A percentile compares a stretch with the other conserved stretches of the same genome.
Conservation (phyloP, 176 grass and related monocot genomes). For the Juncus inflexus region DNA sequence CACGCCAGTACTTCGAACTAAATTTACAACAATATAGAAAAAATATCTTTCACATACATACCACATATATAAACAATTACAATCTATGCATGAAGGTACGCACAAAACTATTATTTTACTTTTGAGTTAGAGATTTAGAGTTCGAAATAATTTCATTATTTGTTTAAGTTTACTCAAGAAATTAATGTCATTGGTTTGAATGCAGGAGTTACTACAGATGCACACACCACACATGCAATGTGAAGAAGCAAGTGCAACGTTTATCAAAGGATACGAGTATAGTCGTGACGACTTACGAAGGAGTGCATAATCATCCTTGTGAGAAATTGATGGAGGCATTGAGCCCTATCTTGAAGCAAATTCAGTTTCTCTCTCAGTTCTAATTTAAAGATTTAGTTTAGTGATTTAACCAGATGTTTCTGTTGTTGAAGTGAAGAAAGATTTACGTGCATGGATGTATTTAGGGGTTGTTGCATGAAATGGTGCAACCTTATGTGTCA, state of each 20-base stretch:
- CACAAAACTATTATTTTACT: background rate
- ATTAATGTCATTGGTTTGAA: background rate
- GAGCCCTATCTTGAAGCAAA: slow-evolving; percentile 65
- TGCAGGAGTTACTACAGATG: slow-evolving; percentile 88
- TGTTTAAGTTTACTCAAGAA: background rate
- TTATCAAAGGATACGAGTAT: slow-evolving; percentile 77
- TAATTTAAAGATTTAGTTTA: slow-evolving; percentile 7
- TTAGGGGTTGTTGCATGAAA: background rate
- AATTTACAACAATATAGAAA: background rate
- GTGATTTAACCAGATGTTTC: background rate
- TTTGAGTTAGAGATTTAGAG: background rate
- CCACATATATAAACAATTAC: background rate
- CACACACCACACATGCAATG: slow-evolving; percentile 82
- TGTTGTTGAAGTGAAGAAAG: background rate
- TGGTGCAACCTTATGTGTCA: background rate
- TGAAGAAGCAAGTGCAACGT: slow-evolving; percentile 91
- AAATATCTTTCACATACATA: background rate
- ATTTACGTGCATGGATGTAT: background rate
- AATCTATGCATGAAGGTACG: background rate
- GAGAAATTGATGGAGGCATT: slow-evolving; percentile 89
- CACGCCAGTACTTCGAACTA: background rate
- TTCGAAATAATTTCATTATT: background rate
- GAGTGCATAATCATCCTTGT: slow-evolving; percentile 84
- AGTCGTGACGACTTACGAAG: slow-evolving; percentile 88
- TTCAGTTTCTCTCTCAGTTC: slow-evolving; percentile 72